Conservation (phyloP, 2,329 filamentous ascomycete species). For the Phoma herbarum region DNA sequence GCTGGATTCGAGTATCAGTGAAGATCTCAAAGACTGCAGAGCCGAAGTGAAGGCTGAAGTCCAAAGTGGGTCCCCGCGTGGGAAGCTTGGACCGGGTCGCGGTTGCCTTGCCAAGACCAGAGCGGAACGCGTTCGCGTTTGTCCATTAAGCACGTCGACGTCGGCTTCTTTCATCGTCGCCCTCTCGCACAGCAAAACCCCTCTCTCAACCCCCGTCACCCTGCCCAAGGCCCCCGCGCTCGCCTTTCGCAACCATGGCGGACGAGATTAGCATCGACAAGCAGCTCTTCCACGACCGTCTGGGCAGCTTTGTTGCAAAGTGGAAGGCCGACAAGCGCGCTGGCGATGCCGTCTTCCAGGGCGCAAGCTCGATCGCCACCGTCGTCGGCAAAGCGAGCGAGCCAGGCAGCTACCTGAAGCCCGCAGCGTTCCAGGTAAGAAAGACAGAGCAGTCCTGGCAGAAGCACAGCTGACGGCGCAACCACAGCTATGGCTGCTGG, state of each 20-base stretch:
- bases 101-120: constrained; percentile 8
- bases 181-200: constrained; percentile 16
- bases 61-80: constrained; percentile 12
- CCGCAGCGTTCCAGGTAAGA: constrained; percentile 91
- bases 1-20: neutral
- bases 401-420: constrained; percentile 87
- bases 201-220: constrained; percentile 29
- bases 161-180: constrained; percentile 29
- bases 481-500: constrained; percentile 91
- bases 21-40: neutral
- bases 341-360: constrained; percentile 84
- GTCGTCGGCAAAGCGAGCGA: constrained; percentile 92
- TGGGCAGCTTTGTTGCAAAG: constrained; percentile 83
- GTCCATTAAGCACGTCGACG: constrained; percentile 11
- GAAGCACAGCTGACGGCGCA: constrained; percentile 32
- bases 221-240: constrained; percentile 28
- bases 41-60: neutral
- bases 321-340: constrained; percentile 97
- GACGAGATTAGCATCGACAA: constrained; percentile 91
- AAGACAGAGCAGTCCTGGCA: constrained; percentile 11
- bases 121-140: constrained; percentile 22
- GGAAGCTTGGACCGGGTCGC: constrained; percentile 14
- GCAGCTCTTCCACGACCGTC: constrained; percentile 90
- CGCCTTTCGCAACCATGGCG: constrained; percentile 60
- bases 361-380: constrained; percentile 84